A percentile compares a stretch with the other conserved stretches of the same genome.
phyloP scores from a whole-genome alignment of 768 basidiomycete species.

The Rhizopogon salebrosus region DNA sequence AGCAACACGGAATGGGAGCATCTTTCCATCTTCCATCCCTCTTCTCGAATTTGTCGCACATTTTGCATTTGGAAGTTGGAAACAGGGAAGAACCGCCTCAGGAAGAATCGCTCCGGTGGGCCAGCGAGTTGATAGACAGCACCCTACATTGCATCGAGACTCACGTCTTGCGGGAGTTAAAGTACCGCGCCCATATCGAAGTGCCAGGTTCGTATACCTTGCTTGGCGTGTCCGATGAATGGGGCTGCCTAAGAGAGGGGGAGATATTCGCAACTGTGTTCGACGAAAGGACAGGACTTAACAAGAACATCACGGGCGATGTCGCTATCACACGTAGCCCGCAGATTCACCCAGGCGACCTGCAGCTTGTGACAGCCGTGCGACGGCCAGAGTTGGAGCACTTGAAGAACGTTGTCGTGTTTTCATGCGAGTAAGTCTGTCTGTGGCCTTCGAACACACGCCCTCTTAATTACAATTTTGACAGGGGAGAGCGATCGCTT shows the following conservation, averaged over 20 bases:
- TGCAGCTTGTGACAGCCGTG: constrained; percentile 39
- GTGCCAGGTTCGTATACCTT: constrained; percentile 45
- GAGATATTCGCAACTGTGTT: constrained; percentile 42
- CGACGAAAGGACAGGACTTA: constrained; percentile 25
- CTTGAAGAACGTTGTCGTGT: constrained; percentile 44
- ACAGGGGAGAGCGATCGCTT: constrained; percentile 37
- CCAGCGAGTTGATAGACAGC: constrained; percentile 33
- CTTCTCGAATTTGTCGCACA: constrained; percentile 29
- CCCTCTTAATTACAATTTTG: constrained; percentile 5
- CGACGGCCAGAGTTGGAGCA: constrained; percentile 32
- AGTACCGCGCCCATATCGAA: constrained; percentile 45
- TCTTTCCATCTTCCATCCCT: constrained; percentile 42
- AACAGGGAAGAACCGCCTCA: constrained; percentile 8
- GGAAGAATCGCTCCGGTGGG: constrained; percentile 8
- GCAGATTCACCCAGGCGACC: constrained; percentile 48
- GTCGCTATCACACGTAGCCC: constrained; percentile 48
- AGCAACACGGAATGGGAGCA: constrained; percentile 38
- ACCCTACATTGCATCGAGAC: constrained; percentile 34
- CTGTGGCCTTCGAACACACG: background rate
- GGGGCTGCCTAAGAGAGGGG: constrained; percentile 38
- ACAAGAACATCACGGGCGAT: constrained; percentile 28
- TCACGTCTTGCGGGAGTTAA: constrained; percentile 46
- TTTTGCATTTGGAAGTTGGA: constrained; percentile 26
- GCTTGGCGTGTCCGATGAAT: constrained; percentile 50
- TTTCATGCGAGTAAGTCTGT: constrained; percentile 38